Conservation (phyloP, 2,329 filamentous ascomycete species). For the Annulohypoxylon truncatum region DNA sequence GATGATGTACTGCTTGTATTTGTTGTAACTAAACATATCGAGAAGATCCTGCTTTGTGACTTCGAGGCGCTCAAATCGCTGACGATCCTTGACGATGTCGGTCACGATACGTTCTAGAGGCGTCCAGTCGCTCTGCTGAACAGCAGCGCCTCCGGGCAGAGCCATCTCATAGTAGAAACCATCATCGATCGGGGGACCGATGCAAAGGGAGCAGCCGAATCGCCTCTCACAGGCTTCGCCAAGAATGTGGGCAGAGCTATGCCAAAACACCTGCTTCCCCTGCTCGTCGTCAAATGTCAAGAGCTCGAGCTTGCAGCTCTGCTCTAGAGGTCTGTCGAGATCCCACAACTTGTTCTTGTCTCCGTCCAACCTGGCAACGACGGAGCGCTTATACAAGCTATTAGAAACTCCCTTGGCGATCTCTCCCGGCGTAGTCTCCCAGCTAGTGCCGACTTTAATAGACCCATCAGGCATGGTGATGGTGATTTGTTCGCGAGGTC, state of each 20-base stretch:
- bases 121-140: constrained; percentile 83
- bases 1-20: constrained; percentile 99
- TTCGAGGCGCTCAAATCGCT: constrained; percentile 89
- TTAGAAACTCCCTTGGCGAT: constrained; percentile 85
- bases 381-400: constrained; percentile 85
- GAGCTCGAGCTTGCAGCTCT: constrained; percentile 85
- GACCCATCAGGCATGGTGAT: constrained; percentile 80
- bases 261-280: constrained; percentile 97
- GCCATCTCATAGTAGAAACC: constrained; percentile 99
- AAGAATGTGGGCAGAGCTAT: constrained; percentile 94
- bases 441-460: constrained; percentile 79
- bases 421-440: constrained; percentile 88
- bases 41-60: constrained; percentile 91
- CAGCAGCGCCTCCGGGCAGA: constrained; percentile 74
- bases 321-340: constrained; percentile 88
- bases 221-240: constrained; percentile 92
- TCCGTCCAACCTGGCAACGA: constrained; percentile 87
- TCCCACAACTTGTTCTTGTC: constrained; percentile 83
- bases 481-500: constrained; percentile 78
- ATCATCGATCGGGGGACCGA: constrained; percentile 82
- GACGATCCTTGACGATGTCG: constrained; percentile 95
- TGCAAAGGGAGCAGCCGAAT: constrained; percentile 92
- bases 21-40: constrained; percentile 98
- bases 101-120: constrained; percentile 82
- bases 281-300: constrained; percentile 79